Evolutionary conservation across 306 rosid genomes (phyloP), one percentile per base, ranked within the genome.

Genomic region (Cucurbita maxima): DNA sequence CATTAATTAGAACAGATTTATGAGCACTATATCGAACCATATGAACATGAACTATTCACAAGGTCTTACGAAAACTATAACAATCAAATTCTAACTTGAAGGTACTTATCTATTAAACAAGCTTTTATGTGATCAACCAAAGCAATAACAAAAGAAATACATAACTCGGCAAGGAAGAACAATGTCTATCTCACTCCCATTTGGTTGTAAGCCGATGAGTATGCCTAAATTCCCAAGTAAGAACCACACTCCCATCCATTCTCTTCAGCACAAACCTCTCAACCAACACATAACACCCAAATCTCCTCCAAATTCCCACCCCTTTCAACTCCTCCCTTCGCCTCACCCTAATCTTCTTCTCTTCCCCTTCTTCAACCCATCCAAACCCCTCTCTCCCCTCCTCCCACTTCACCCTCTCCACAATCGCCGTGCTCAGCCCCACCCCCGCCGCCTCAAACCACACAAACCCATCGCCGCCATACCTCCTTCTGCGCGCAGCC

Each of bases 381-480:
- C 14, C 10, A 69, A 74, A 85, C 16, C 86, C 83, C 6, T 71
- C 86, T 75, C 84, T 80, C 54, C 56, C 76, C 53, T 75, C 69
- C 63, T 82, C 84, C 86, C 87, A 83, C 74, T 74, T 90, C 92
- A 88, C 75, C 61, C 92, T 92, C 38, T 88, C 90, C 55, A 85
- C 64, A 38, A 88, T 76, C 18, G 75, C 76, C n/a, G 41, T 45
- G 75, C 84, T 86, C 87, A 92, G 43, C 57, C 90, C 92, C 4
- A 85, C 85, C 16, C 44, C 76, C 8, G 37, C 52, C 64, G 86
- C 81, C 78, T 41, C 76, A 62, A 89, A 92, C 88, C 85, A 85
- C 75, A 82, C 0, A 51, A 87, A 8, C 58, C 83, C 90, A 25
- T 83, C 61, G 14, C 5, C 84, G 50, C 4, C 60, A 13, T 13